Evolutionary conservation across 1,284 basidiomycete species (phyloP), one percentile per base, ranked within the genome.

Genomic region (Ganoderma leucocontextum): DNA sequence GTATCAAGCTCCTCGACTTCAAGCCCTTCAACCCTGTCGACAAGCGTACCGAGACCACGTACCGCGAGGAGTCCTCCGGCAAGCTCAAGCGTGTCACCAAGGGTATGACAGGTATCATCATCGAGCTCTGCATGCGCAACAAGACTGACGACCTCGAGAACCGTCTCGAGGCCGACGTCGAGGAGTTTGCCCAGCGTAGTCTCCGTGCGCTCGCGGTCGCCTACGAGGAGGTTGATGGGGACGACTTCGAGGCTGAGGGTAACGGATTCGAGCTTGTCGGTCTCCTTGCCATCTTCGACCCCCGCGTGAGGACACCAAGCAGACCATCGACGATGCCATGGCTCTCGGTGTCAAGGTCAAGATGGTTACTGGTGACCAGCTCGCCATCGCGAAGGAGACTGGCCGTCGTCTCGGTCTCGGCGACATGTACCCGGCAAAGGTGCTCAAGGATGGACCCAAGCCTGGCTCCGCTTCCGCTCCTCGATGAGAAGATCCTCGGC

Each of bases 331-430:
- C 80, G 96, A 98, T 82, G 97, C 97, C 70, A 86, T 96, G 72
- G 92, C 92, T 70, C 95, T 99, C 80, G 97, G 97, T 84, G 96
- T 99, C 75, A 93, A 93, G 82, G 97, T 99, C 82, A 99, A 99
- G 93, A 99, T 99, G 97, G 96, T 98, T 73, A 99, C 97, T 60
- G 97, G 97, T 90, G 97, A 99, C 83, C 96, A 98, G 86, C 95
- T 99, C 79, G 97, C 97, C 76, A 99, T 99, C 75, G 97, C 97
- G 69, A 99, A 99, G 91, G 97, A 99, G 84, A 99, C 97, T 73
- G 97, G 97, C 76, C 94, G 96, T 83, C 95, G 96, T 87, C 94
- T 99, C 68, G 97, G 97, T 79, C 86, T 95, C 73, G 95, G 95
- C 81, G 95, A 97, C 88, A 97, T 98, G 95, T 97, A 96, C 88